phyloP scores from a whole-genome alignment of 164 flowering plant genomes.

The Stephania cephalantha region DNA sequence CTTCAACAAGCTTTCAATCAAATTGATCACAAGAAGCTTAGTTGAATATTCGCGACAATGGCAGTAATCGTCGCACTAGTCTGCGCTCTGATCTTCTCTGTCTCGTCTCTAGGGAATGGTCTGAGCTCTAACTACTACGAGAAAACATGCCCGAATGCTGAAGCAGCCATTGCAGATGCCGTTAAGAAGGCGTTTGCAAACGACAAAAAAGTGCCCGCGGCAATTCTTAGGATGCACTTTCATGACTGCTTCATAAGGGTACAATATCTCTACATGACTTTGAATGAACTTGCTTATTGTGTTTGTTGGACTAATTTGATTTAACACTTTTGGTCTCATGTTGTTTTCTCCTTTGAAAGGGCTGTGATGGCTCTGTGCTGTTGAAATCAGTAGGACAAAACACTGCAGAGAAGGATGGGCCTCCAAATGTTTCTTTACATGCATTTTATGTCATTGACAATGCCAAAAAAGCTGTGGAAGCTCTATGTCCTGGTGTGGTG shows the following conservation, averaged over 20 bases:
- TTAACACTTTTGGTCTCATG: background rate
- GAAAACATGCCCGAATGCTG: conserved; percentile 61
- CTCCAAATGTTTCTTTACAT: conserved; percentile 74
- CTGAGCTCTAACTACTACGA: conserved; percentile 60
- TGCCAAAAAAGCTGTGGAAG: conserved; percentile 63
- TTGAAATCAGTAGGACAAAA: conserved; percentile 41
- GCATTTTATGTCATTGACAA: conserved; percentile 74
- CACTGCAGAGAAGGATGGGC: conserved; percentile 80
- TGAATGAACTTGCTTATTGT: background rate
- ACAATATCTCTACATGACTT: background rate
- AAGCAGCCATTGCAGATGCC: conserved; percentile 31
- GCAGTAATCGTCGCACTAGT: conserved; percentile 24
- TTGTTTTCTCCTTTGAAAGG: conserved; percentile 28
- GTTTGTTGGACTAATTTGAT: background rate
- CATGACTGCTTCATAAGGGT: conserved; percentile 91
- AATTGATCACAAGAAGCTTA: background rate
- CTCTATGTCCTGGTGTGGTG: conserved; percentile 74
- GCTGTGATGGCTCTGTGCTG: conserved; percentile 74
- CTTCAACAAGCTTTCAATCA: background rate
- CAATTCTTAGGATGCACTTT: conserved; percentile 79
- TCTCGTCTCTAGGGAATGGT: conserved; percentile 25
- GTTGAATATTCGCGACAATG: conserved; percentile 14
- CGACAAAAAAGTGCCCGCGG: conserved; percentile 75
- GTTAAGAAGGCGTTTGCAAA: conserved; percentile 44
- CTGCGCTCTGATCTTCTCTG: conserved; percentile 18